Evolutionary conservation across 331 rosid species (phyloP).

Genomic region (Saraca asoca): DNA sequence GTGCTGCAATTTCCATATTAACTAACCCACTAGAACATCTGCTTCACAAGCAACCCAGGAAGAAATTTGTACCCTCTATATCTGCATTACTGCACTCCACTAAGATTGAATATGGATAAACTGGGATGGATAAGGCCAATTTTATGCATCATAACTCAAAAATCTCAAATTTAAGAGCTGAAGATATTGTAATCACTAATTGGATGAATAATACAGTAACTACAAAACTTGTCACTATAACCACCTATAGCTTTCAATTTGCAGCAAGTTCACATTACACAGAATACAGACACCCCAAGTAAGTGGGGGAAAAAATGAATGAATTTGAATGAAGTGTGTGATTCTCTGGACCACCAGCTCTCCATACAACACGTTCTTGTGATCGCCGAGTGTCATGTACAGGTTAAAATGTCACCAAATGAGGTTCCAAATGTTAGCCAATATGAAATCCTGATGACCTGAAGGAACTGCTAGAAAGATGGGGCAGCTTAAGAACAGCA

Average conservation of each 20-base stretch:
- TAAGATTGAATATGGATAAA: neutral
- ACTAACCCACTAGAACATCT: neutral
- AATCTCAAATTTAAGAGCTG: constrained; percentile 29
- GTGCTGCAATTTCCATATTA: neutral
- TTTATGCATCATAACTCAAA: neutral
- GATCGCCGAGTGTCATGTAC: constrained; percentile 35
- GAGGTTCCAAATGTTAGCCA: constrained; percentile 45
- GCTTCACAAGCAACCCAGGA: neutral
- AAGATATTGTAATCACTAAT: constrained; percentile 26
- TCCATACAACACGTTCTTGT: constrained; percentile 30
- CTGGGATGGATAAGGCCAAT: neutral
- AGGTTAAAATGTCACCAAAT: constrained; percentile 31
- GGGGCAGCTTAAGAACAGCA: constrained; percentile 70
- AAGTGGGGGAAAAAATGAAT: constrained; percentile 48
- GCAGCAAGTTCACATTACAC: constrained; percentile 42
- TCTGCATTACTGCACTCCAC: neutral
- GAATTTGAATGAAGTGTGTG: constrained; percentile 54
- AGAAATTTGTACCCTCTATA: neutral
- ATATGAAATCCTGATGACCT: constrained; percentile 74
- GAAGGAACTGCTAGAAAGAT: constrained; percentile 54
- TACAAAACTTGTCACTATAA: constrained; percentile 35
- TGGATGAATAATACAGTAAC: constrained; percentile 12
- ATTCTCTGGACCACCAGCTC: constrained; percentile 41
- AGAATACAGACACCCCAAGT: constrained; percentile 50
- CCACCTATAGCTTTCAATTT: constrained; percentile 34